phyloP scores from a whole-genome alignment of 305 asterid genomes.

The Andrographis paniculata region DNA sequence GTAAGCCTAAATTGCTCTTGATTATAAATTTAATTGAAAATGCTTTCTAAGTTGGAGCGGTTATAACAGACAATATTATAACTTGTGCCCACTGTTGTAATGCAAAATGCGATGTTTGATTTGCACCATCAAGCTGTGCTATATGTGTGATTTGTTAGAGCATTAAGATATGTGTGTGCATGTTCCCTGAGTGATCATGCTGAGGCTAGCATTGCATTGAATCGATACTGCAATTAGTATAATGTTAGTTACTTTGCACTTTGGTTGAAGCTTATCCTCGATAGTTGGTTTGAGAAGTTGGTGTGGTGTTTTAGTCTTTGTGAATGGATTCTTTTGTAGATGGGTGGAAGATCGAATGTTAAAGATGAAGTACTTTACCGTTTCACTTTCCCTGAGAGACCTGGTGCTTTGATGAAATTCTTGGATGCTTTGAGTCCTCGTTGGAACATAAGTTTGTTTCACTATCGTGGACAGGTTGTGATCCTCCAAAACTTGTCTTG shows the following conservation, averaged over 20 bases:
- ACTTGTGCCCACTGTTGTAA: too few relatives aligned
- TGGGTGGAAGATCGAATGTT: constrained; percentile 86
- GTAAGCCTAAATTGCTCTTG: not conserved
- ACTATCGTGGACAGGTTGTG: constrained; percentile 79
- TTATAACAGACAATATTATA: too few relatives aligned
- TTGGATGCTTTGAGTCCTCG: constrained; percentile 87
- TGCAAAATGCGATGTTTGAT: not conserved
- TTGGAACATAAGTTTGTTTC: constrained; percentile 95
- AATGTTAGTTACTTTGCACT: not conserved
- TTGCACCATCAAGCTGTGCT: too few relatives aligned
- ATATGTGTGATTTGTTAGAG: too few relatives aligned
- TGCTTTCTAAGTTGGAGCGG: not conserved
- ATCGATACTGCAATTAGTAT: not conserved
- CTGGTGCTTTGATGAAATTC: constrained; percentile 82
- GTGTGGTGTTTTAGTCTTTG: not conserved
- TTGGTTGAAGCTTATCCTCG: not conserved
- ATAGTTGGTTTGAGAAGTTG: not conserved
- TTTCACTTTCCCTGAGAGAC: constrained; percentile 82
- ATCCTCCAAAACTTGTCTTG: constrained; percentile 8
- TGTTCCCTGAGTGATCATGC: too few relatives aligned
- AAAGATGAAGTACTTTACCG: constrained; percentile 77
- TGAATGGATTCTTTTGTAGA: constrained; percentile 39
- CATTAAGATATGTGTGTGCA: not conserved
- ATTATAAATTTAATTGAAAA: not conserved
- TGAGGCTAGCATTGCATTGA: too few relatives aligned